These are phyloP conservation scores for Paratrypanosoma confusum DNA, from an alignment of 208 protist species.

Conservation along the genomic window DNA sequence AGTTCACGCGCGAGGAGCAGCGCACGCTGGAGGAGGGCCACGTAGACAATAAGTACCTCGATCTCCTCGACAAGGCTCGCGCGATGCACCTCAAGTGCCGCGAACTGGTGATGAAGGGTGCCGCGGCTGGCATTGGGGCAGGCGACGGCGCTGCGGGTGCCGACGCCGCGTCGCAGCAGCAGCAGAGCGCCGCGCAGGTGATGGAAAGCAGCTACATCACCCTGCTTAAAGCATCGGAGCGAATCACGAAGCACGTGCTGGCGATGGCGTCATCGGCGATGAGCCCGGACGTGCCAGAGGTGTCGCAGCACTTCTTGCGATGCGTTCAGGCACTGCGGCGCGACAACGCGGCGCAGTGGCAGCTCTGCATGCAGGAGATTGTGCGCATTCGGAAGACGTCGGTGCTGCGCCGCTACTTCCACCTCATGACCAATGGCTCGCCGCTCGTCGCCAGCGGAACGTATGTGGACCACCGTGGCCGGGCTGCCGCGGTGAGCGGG, in stretches of 20 bases:
- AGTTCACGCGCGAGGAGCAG: slow-evolving; percentile 58
- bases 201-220: slow-evolving; percentile 66
- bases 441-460: slow-evolving; percentile 33
- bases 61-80: slow-evolving; percentile 50
- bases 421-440: slow-evolving; percentile 71
- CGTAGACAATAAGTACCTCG: slow-evolving; percentile 52
- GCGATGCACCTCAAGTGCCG: slow-evolving; percentile 50
- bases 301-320: slow-evolving; percentile 54
- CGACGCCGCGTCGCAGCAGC: no score
- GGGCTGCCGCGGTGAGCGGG: slow-evolving; percentile 2
- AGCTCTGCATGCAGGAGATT: slow-evolving; percentile 57
- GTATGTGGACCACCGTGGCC: slow-evolving; percentile 8
- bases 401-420: slow-evolving; percentile 74
- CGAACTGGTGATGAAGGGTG: slow-evolving; percentile 41
- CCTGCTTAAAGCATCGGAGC: slow-evolving; percentile 9
- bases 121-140: slow-evolving; percentile 26
- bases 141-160: no score
- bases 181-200: slow-evolving; percentile 35
- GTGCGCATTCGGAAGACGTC: slow-evolving; percentile 47
- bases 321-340: slow-evolving; percentile 49
- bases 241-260: slow-evolving; percentile 5
- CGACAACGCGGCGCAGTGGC: slow-evolving; percentile 46
- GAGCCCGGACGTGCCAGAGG: slow-evolving; percentile 46
- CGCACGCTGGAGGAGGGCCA: slow-evolving; percentile 36
- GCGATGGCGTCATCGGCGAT: slow-evolving; percentile 6